A percentile compares a stretch with the other conserved stretches of the same genome.
These are phyloP conservation scores for Paraurostyla sp. DNA, from an alignment of 73 alveolate species.

Conservation along the genomic window DNA sequence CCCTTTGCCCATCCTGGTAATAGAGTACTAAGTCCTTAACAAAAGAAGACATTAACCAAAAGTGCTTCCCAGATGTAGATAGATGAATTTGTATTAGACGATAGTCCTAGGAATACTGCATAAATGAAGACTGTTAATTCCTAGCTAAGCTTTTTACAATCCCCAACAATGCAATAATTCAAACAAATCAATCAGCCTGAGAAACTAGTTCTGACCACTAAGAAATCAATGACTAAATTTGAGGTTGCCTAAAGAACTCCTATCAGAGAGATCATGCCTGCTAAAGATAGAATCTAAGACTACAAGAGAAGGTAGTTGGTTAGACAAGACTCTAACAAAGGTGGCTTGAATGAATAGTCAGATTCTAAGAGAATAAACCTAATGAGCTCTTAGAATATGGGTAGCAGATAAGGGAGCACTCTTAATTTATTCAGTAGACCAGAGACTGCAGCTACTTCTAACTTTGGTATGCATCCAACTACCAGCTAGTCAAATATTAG, in stretches of 20 bases:
- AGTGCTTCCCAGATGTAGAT: not conserved
- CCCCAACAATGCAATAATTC: not conserved
- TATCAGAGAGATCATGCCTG: not conserved
- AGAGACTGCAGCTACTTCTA: conserved; percentile 27
- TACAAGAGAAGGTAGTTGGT: conserved; percentile 12
- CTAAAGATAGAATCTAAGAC: conserved; percentile 19
- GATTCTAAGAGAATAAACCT: not conserved
- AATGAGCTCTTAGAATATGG: not conserved
- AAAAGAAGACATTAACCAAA: not conserved
- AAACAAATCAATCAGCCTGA: not conserved
- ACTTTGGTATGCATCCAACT: not conserved
- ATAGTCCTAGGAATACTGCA: too few relatives aligned
- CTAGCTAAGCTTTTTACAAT: too few relatives aligned
- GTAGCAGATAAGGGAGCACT: not conserved
- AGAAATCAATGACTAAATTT: not conserved
- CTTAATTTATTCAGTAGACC: not conserved
- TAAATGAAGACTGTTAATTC: too few relatives aligned
- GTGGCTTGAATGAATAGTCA: not conserved
- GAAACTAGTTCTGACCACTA: not conserved
- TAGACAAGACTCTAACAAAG: not conserved
- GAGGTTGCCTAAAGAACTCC: not conserved
- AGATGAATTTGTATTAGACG: too few relatives aligned
- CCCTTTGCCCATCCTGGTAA: not conserved
- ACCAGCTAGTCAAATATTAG: not conserved
- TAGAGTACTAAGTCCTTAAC: not conserved